Evolutionary conservation across 352 stramenopile genomes (phyloP).

Genomic region (Globisporangium carolinianum): DNA sequence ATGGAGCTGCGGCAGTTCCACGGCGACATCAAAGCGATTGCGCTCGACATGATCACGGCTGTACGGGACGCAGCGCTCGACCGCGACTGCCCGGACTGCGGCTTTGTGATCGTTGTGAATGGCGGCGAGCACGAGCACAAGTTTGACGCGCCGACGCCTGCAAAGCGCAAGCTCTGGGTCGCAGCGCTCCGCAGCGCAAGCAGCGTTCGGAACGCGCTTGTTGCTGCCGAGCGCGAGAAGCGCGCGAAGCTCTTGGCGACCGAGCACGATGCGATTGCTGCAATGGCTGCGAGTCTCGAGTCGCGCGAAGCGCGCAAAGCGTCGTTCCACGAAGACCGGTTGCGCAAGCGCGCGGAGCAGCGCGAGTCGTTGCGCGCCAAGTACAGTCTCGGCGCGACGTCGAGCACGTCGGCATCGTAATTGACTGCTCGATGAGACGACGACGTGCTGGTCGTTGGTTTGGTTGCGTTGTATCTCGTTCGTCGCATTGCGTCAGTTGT

Average conservation of each 20-base stretch:
- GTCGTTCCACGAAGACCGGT: slow-evolving; percentile 62
- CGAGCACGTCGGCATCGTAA: slow-evolving; percentile 11
- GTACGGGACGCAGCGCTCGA: slow-evolving; percentile 38
- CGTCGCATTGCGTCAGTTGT: too few relatives aligned
- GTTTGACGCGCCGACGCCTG: slow-evolving; percentile 38
- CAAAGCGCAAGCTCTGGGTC: slow-evolving; percentile 56
- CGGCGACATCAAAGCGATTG: slow-evolving; percentile 52
- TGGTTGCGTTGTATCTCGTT: too few relatives aligned
- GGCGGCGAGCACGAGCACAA: slow-evolving; percentile 40
- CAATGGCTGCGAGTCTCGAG: slow-evolving; percentile 40
- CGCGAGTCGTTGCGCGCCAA: slow-evolving; percentile 63
- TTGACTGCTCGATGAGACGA: too few relatives aligned
- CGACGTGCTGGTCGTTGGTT: too few relatives aligned
- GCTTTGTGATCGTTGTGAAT: slow-evolving; percentile 33
- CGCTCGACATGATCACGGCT: slow-evolving; percentile 51
- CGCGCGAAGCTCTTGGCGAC: slow-evolving; percentile 44
- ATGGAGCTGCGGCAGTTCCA: slow-evolving; percentile 32
- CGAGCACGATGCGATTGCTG: slow-evolving; percentile 55
- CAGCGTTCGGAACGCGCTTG: slow-evolving; percentile 30
- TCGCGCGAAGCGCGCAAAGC: slow-evolving; percentile 49
- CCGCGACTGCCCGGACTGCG: slow-evolving; percentile 45
- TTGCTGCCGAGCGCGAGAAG: slow-evolving; percentile 42
- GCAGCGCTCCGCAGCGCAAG: slow-evolving; percentile 44
- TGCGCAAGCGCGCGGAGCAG: slow-evolving; percentile 48
- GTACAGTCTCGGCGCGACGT: slow-evolving; percentile 39